Evolutionary conservation across 1,284 basidiomycete species (phyloP), one percentile per base, ranked within the genome.

Genomic region (Microbotryum saponariae): DNA sequence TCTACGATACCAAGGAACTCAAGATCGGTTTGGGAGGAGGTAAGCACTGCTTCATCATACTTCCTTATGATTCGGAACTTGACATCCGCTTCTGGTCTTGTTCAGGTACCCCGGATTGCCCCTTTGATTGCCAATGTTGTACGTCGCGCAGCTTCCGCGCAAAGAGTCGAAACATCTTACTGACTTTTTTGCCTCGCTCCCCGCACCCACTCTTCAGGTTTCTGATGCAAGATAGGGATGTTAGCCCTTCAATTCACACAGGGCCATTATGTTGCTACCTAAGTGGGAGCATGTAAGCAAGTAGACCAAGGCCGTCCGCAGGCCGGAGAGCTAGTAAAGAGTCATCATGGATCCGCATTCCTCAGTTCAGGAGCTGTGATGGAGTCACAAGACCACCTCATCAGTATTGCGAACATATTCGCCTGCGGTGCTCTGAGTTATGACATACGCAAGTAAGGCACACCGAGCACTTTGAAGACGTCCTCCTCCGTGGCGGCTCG

Each of bases 401-500:
- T n/a, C 47, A 25, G 31, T n/a, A 16, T 16, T 10, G 16, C 71
- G 72, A 86, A 20, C 76, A 74, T 72, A 85, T 83, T 0, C 85
- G 85, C 83, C 0, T 85, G 85, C 70, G 87, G 88, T 57, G 86
- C 78, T 75, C 75, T 29, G 79, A 1, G 77, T 74, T 83, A 73
- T 1, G 76, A 79, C n/a, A 86, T 84, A 66, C 84, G 83, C 44
- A 89, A 76, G 79, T 83, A 89, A 50, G 83, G 78, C 52, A 89
- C 74, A 0, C 82, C 85, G 10, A 68, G 60, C 0, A 54, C 60
- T 18, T 64, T 62, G 52, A 68, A 68, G 23, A 66, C 64, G 50
- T 68, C 67, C 45, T 66, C 42, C 51, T 68, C 67, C 10, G 46
- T 60, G 27, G 50, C n/a, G 0, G 59, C 61, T 14, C 51, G 47